Evolutionary conservation across 148 eudicot genomes (phyloP), one percentile per base, ranked within the genome.

Genomic region (Polygonum maritimum): DNA sequence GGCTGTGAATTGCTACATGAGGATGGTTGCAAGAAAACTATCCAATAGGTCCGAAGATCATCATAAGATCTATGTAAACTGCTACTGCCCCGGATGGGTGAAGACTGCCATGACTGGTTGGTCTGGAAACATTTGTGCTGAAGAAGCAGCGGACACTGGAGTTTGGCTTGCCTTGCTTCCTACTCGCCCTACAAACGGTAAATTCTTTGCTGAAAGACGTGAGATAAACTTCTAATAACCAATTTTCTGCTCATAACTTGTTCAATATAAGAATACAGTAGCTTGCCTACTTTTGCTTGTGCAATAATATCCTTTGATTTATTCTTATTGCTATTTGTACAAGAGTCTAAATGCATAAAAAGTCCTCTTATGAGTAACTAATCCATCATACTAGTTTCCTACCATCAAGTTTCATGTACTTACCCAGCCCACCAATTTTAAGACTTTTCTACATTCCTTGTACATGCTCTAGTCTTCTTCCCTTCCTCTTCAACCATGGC

Each of bases 41-140:
- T 77, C 87, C 39, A 84, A 89, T 4, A 71, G 88, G 55, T 90
- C 97, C 54, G 97, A 88, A 48, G 94, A 92, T 47, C 76, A 87
- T 3, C 76, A 88, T 4, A 89, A 89, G 83, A 89, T 95, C 71
- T 84, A 77, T 41, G 79, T 95, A 62, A 95, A 95, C 69, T 92
- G 99, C 77, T 95, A 85, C 78, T 95, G 99, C 74, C 99, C 97
- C 10, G 99, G 99, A 3, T 92, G 92, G 94, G 99, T 95, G 49
- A 95, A 91, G 80, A 95, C 99, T 22, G 94, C 92, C 69, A 89
- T 95, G 98, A 92, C 97, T 48, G 93, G 89, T 79, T 94, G 98
- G 98, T 87, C 84, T 15, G 98, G 97, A 45, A 87, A 90, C 76
- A 84, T 81, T 45, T 83, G 90, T 5, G 94, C 89, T n/a, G 98